A percentile compares a stretch with the other conserved stretches of the same genome.
phyloP scores from a whole-genome alignment of 495 filamentous ascomycete genomes.

The Hypoxylon fuscum region DNA sequence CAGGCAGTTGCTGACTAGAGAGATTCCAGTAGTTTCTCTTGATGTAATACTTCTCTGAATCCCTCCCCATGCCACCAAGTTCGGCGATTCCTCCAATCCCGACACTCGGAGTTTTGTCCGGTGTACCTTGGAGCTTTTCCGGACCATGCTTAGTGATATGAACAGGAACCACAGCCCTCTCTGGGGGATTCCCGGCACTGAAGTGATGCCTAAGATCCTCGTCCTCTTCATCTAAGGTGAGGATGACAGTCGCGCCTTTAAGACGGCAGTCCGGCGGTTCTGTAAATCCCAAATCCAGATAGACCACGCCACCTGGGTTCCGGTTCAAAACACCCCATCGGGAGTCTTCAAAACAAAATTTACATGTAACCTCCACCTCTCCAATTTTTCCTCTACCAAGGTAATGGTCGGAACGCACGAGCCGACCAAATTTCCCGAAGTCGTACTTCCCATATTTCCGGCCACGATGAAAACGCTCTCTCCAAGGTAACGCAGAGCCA shows the following conservation, averaged over 20 bases:
- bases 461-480: slow-evolving; percentile 2
- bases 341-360: slow-evolving; percentile 46
- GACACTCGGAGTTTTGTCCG: slow-evolving; percentile 19
- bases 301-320: slow-evolving; percentile 47
- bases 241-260: slow-evolving; percentile 39
- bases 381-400: slow-evolving; percentile 23
- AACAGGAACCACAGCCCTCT: slow-evolving; percentile 11
- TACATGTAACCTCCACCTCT: slow-evolving; percentile 41
- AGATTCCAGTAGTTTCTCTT: slow-evolving; percentile 19
- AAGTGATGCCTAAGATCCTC: slow-evolving; percentile 20
- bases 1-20: slow-evolving; percentile 3
- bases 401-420: slow-evolving; percentile 19
- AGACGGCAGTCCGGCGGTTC: slow-evolving; percentile 44
- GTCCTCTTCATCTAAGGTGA: slow-evolving; percentile 44
- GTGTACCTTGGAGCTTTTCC: slow-evolving; percentile 12
- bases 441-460: slow-evolving; percentile 34
- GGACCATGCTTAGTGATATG: slow-evolving; percentile 32
- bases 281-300: slow-evolving; percentile 44
- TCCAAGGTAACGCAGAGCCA: not conserved
- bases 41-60: slow-evolving; percentile 3
- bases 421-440: slow-evolving; percentile 32
- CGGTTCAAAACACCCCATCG: slow-evolving; percentile 44
- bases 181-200: not conserved
- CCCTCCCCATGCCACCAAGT: slow-evolving; percentile 5
- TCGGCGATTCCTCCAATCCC: slow-evolving; percentile 4